Evolutionary conservation across 2,329 filamentous ascomycete species (phyloP), one percentile per base, ranked within the genome.

Genomic region (Botryotinia globosa): DNA sequence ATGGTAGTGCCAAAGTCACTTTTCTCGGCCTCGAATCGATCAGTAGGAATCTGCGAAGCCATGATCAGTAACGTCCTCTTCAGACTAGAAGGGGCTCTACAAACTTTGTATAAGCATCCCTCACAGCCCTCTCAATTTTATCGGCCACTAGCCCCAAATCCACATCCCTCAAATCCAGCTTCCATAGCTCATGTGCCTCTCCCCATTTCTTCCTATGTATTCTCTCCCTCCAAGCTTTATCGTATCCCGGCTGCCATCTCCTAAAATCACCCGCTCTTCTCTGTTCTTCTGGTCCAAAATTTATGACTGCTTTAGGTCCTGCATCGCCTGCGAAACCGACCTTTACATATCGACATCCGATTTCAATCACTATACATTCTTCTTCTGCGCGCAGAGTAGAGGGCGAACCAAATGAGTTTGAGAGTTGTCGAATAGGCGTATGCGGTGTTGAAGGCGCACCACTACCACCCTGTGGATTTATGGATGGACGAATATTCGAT

Each of bases 291-390:
- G 93, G 93, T 0, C 90, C 89, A 81, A 94, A 95, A 34, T 87
- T 85, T 34, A 94, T 83, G 22, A 87, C 85, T 1, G 86, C 87
- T 81, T 95, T 97, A 77, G 94, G 94, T 4, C 85, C 83, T 61
- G 90, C 87, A 81, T 97, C 94, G 69, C 94, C 94, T 9, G 94
- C 93, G 80, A 98, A 96, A 0, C 96, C 96, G 16, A 92, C 91
- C 62, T 92, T 89, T 39, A 98, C 82, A 81, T 90, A 91, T 34
- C 95, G 89, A 16, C 92, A 88, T 1, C 94, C 94, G 51, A 98
- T 81, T 81, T 98, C 94, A 69, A 98, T 85, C 59, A 99, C 87
- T 8, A 97, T 83, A 10, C 91, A 85, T 77, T 98, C 96, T 79
- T 99, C 96, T 78, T 97, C 94, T 78, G 91, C 84, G 78, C 90